Base-by-base conservation (phyloP, 441 rosid species). In the Omphalea diandra region DNA sequence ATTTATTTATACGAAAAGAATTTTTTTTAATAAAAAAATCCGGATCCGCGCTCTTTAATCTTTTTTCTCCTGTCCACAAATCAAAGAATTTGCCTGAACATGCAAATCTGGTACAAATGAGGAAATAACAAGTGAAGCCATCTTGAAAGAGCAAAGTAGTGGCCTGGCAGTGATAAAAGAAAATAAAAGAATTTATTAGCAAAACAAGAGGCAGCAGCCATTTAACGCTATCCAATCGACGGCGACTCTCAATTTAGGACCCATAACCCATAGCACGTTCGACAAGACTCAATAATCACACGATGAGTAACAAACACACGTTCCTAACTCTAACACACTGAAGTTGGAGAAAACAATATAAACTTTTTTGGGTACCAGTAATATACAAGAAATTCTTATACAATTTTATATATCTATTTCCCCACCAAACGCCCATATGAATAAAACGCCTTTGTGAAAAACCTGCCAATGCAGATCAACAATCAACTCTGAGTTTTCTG, bases 251-350 rank as follows among this genome's bases (percentile, higher is more conserved):
- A 75, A 68, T 75, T 73, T 57, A 67, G 66, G 67, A 68, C n/a
- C 74, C 72, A 76, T 73, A 77, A 47, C 66, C 41, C 70, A 68
- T 73, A 69, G 63, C 69, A 75, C 50, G 76, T 53, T 50, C 47
- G 43, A 73, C 83, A 81, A 85, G 38, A 80, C 71, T 76, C 72
- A 72, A 71, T 65, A 72, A 73, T 82, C 82, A 83, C 79, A 77
- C 79, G 49, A 57, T 56, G 27, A 58, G 52, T 67, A 58, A 68
- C 33, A 73, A 69, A 68, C 76, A 71, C 54, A 67, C 77, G 63
- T 61, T 62, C 76, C 57, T 24, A 69, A 7, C 64, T 32, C 75
- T 59, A 53, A 31, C 22, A 47, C 18, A 43, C 20, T 11, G 5
- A 29, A 56, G 54, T 18, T 65, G 22, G 24, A 53, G 62, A 68